Percentiles rank a stretch among this genome's conserved stretches.
These are phyloP conservation scores for Hypoxylon sp. DNA, from an alignment of 2,329 filamentous ascomycete genomes.

Conservation along the genomic window DNA sequence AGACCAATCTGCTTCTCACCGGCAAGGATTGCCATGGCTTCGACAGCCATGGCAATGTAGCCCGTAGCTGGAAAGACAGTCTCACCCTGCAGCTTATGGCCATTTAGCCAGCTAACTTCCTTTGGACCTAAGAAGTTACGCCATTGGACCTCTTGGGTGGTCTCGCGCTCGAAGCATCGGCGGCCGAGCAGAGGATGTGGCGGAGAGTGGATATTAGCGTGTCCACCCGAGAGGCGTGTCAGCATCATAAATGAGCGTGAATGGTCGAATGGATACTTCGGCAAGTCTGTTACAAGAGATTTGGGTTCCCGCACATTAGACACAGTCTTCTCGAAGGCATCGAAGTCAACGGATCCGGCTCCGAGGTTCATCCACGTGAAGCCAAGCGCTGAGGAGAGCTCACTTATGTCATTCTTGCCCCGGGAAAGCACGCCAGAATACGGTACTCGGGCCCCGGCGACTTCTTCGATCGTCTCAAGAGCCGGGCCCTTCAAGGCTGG, in stretches of 20 bases:
- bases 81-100: constrained; percentile 33
- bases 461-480: constrained; percentile 49
- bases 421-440: constrained; percentile 5
- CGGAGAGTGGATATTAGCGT: constrained; percentile 4
- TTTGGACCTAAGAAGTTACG: constrained; percentile 23
- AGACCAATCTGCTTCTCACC: neutral
- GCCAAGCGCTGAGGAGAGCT: constrained; percentile 18
- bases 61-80: constrained; percentile 38
- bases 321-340: neutral
- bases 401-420: neutral
- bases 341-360: neutral
- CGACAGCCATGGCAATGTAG: constrained; percentile 24
- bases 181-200: constrained; percentile 22
- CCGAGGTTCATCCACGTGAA: constrained; percentile 20
- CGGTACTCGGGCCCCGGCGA: neutral
- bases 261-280: too few species aligned
- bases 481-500: constrained; percentile 56
- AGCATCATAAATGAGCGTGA: too few species aligned
- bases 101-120: constrained; percentile 37
- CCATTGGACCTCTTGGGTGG: constrained; percentile 32
- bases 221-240: too few species aligned
- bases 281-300: too few species aligned
- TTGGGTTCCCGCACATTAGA: too few species aligned
- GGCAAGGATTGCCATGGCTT: neutral
- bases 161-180: too few species aligned